Percentiles rank a stretch among this genome's conserved stretches.
These are phyloP conservation scores for Neoscytalidium dimidiatum DNA, from an alignment of 2,329 filamentous ascomycete genomes.

Conservation along the genomic window DNA sequence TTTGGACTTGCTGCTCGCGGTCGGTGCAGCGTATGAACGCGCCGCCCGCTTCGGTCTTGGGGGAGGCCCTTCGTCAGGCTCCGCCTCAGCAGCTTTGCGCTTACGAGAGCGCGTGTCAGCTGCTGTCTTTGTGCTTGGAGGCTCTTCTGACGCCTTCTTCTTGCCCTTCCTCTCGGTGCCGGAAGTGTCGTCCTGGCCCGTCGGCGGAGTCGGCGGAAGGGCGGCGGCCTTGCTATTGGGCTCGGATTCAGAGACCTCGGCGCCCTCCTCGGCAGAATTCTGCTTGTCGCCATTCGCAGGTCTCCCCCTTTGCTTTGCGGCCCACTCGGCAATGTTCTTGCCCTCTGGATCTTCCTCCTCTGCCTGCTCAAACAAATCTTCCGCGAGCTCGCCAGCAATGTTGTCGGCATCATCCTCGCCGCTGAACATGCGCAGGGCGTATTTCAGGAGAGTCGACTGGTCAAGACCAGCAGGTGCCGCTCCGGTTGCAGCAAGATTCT, in stretches of 20 bases:
- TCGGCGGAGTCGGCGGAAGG: slow-evolving; percentile 10
- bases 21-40: slow-evolving; percentile 37
- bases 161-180: slow-evolving; percentile 16
- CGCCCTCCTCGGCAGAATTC: neutral
- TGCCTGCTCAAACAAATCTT: slow-evolving; percentile 41
- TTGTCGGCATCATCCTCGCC: slow-evolving; percentile 33
- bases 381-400: slow-evolving; percentile 45
- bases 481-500: slow-evolving; percentile 35
- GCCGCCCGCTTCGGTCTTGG: slow-evolving; percentile 32
- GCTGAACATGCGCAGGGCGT: slow-evolving; percentile 47
- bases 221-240: slow-evolving; percentile 12
- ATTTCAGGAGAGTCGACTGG: slow-evolving; percentile 44
- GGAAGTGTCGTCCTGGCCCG: neutral
- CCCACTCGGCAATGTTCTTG: slow-evolving; percentile 10
- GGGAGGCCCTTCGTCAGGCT: slow-evolving; percentile 23
- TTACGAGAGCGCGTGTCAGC: slow-evolving; percentile 29
- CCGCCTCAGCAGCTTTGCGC: slow-evolving; percentile 32
- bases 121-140: neutral
- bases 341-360: slow-evolving; percentile 23
- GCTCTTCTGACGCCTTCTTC: neutral
- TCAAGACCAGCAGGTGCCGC: slow-evolving; percentile 41
- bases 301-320: slow-evolving; percentile 22
- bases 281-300: slow-evolving; percentile 18
- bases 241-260: neutral
- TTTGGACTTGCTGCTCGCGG: slow-evolving; percentile 36